A percentile compares a stretch with the other conserved stretches of the same genome.
Conservation (phyloP, 768 basidiomycete genomes). For the Tricholomella constricta region DNA sequence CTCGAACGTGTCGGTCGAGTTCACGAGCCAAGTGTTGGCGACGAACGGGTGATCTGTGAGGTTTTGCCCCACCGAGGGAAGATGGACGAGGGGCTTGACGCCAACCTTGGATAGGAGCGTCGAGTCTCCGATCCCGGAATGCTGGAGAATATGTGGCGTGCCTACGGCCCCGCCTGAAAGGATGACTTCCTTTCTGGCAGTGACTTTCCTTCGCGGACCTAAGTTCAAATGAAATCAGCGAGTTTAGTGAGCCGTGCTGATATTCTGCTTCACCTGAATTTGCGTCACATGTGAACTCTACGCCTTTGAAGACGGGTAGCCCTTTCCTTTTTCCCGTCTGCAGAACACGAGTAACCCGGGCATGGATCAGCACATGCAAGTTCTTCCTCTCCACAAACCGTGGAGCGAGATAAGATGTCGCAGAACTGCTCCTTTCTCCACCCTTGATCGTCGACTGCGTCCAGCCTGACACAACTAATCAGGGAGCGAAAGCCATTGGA, state of each 20-base stretch:
- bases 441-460: slow-evolving; percentile 24
- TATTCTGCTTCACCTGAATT: slow-evolving; percentile 1
- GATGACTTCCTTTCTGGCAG: slow-evolving; percentile 34
- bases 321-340: slow-evolving; percentile 11
- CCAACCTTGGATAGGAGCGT: slow-evolving; percentile 16
- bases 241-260: background rate
- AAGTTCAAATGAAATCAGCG: background rate
- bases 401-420: slow-evolving; percentile 29
- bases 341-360: slow-evolving; percentile 30
- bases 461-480: slow-evolving; percentile 17
- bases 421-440: slow-evolving; percentile 31
- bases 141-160: slow-evolving; percentile 29
- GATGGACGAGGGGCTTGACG: slow-evolving; percentile 25
- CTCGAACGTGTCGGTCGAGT: slow-evolving; percentile 28
- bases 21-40: slow-evolving; percentile 28
- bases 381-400: slow-evolving; percentile 26
- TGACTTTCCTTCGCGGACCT: slow-evolving; percentile 17
- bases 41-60: slow-evolving; percentile 32
- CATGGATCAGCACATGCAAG: slow-evolving; percentile 31
- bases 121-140: slow-evolving; percentile 31
- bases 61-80: slow-evolving; percentile 33
- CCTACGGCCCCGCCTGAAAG: slow-evolving; percentile 33
- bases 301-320: slow-evolving; percentile 22
- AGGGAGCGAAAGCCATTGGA: background rate
- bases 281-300: slow-evolving; percentile 21